A percentile compares a stretch with the other conserved stretches of the same genome.
These are phyloP conservation scores for Botrytis squamosa DNA, from an alignment of 2,329 filamentous ascomycete genomes.

Conservation along the genomic window DNA sequence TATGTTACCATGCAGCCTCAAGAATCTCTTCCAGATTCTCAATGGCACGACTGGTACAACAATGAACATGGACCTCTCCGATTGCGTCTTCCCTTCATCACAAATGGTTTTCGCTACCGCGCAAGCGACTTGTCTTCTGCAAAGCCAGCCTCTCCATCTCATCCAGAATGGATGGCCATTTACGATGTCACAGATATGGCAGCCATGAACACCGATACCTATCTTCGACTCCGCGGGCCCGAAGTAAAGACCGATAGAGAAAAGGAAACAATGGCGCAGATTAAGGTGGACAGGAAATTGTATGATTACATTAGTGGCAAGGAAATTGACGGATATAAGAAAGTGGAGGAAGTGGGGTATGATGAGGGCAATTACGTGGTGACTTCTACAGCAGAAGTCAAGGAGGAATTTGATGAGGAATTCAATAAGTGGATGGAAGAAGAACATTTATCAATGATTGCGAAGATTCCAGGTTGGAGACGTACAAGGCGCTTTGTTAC, in stretches of 20 bases:
- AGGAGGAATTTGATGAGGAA: slow-evolving; percentile 54
- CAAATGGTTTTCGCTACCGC: slow-evolving; percentile 76
- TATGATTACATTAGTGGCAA: slow-evolving; percentile 64
- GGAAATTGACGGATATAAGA: slow-evolving; percentile 55
- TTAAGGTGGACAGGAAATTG: slow-evolving; percentile 68
- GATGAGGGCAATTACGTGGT: slow-evolving; percentile 61
- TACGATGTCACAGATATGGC: slow-evolving; percentile 80
- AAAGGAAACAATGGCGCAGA: slow-evolving; percentile 59
- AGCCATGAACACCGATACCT: slow-evolving; percentile 67
- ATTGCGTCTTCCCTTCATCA: slow-evolving; percentile 70
- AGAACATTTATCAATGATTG: slow-evolving; percentile 70
- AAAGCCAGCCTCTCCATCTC: slow-evolving; percentile 37
- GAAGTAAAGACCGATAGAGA: slow-evolving; percentile 58
- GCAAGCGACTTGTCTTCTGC: slow-evolving; percentile 55
- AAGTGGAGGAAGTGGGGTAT: slow-evolving; percentile 58
- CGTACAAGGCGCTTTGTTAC: slow-evolving; percentile 70
- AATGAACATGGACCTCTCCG: slow-evolving; percentile 86
- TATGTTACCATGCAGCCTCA: slow-evolving; percentile 85
- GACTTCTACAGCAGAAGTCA: slow-evolving; percentile 54
- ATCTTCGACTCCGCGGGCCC: slow-evolving; percentile 61
- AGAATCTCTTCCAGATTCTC: slow-evolving; percentile 55
- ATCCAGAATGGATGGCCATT: slow-evolving; percentile 71
- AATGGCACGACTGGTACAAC: slow-evolving; percentile 93
- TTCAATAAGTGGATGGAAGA: slow-evolving; percentile 69
- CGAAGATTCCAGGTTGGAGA: slow-evolving; percentile 76